Base-by-base conservation (phyloP, 2,329 filamentous ascomycete genomes). In the Purpureocillium takamizusanense region DNA sequence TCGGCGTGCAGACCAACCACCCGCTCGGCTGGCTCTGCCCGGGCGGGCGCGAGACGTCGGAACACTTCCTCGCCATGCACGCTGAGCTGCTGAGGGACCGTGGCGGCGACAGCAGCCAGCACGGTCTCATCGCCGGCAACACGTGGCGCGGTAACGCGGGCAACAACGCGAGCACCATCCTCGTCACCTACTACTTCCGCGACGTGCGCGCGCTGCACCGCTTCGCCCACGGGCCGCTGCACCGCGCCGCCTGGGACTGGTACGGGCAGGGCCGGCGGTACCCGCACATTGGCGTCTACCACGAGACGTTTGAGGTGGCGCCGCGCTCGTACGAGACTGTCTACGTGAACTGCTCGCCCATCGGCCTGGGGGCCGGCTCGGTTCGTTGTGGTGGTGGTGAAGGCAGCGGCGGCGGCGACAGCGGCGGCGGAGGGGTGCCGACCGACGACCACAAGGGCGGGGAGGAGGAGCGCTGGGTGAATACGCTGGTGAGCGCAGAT, bases 221-320 rank as follows among this genome's bases (percentile, higher is more conserved):
- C n/a, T n/a, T n/a, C n/a, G n/a, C n/a, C n/a, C n/a, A n/a, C n/a
- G n/a, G 61, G 33, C 49, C 59, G 7, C 39, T 66, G 8, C 75
- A 78, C 48, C 61, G 65, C 11, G 51, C 61, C 29, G 65, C 54
- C 1, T 73, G 70, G 72, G 62, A 69, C 34, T 76, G 66, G 65
- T 72, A 65, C 52, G 60, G 63, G 38, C 52, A 49, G 36, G 51
- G 50, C 33, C 48, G n/a, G n/a, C n/a, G 61, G 18, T 43, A 56
- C 31, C 46, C 50, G 18, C 60, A 72, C 43, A 47, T 77, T 17
- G 63, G 63, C 5, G 68, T 77, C 45, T 76, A 61, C 42, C 74
- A 79, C 49, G 74, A 78, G 61, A 63, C 66, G 0, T 76, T 70
- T 45, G 54, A 61, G 18, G 64, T 67, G 5, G 62, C 62, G 1